Conservation (phyloP, 208 protist species). For the Crithidia acanthocephali region DNA sequence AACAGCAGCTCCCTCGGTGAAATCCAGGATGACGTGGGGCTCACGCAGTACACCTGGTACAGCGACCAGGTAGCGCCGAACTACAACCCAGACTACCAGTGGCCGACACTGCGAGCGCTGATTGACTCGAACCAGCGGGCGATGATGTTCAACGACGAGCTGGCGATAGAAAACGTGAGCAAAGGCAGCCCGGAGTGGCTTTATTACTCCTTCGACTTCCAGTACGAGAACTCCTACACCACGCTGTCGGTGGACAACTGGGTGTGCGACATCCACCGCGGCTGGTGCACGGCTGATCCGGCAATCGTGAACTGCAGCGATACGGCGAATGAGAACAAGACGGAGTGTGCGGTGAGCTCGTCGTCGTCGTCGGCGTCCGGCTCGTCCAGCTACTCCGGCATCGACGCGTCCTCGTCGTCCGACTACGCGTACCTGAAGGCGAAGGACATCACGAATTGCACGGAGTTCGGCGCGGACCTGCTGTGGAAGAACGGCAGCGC, state of each 20-base stretch:
- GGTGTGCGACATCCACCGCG: slow-evolving; percentile 37
- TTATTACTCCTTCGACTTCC: slow-evolving; percentile 43
- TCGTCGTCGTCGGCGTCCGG: slow-evolving; percentile 2
- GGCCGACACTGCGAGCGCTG: slow-evolving; percentile 40
- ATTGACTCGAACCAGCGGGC: slow-evolving; percentile 33
- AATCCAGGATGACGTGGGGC: slow-evolving; percentile 35
- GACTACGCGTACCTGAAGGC: background rate
- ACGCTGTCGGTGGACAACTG: slow-evolving; percentile 23
- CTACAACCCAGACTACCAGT: slow-evolving; percentile 38
- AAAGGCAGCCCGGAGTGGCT: slow-evolving; percentile 30
- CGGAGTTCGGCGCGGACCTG: slow-evolving; percentile 10
- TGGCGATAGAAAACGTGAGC: background rate
- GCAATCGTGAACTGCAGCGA: background rate
- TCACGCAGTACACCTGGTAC: slow-evolving; percentile 39
- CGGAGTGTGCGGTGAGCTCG: background rate
- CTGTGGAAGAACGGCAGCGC: slow-evolving; percentile 38
- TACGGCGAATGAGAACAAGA: slow-evolving; percentile 1
- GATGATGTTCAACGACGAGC: slow-evolving; percentile 43
- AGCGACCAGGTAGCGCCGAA: slow-evolving; percentile 34
- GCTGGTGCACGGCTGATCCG: slow-evolving; percentile 31
- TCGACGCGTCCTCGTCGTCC: background rate
- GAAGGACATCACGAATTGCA: slow-evolving; percentile 42
- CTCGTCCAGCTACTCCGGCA: background rate
- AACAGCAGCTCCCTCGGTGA: slow-evolving; percentile 36
- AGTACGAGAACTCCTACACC: slow-evolving; percentile 47